Evolutionary conservation across 352 stramenopile genomes (phyloP).

Genomic region (Phytophthora citrophthora): DNA sequence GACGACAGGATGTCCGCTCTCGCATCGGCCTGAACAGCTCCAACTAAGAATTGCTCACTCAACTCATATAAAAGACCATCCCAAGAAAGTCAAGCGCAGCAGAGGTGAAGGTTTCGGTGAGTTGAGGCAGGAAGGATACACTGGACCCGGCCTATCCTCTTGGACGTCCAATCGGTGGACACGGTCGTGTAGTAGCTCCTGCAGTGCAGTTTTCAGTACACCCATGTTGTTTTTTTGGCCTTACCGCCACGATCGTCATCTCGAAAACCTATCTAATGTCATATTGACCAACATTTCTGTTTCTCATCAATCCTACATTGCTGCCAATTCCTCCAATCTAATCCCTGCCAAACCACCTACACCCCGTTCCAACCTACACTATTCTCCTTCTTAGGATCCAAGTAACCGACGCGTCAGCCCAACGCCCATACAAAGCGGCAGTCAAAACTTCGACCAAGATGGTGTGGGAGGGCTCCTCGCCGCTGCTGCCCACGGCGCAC

Average conservation of each 20-base stretch:
- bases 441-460: constrained; percentile 12
- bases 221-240: too few relatives aligned
- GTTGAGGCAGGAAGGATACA: constrained; percentile 5
- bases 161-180: constrained; percentile 1
- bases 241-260: not conserved
- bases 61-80: too few relatives aligned
- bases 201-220: too few relatives aligned
- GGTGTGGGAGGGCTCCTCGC: constrained; percentile 38
- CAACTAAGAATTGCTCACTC: constrained; percentile 3
- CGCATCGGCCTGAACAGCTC: constrained; percentile 41
- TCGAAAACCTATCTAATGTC: not conserved
- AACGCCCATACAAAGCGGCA: constrained; percentile 1
- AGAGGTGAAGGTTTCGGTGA: not conserved
- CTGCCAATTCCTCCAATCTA: too few relatives aligned
- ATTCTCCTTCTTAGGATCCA: not conserved
- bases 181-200: too few relatives aligned
- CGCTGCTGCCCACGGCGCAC: constrained; percentile 41
- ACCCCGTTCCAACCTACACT: too few relatives aligned
- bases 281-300: too few relatives aligned
- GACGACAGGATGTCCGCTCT: constrained; percentile 37
- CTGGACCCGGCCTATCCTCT: not conserved
- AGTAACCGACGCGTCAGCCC: constrained; percentile 15
- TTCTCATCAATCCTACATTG: too few relatives aligned
- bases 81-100: too few relatives aligned
- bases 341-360: too few relatives aligned